These are phyloP conservation scores for Canariomyces notabilis DNA, from an alignment of 2,329 filamentous ascomycete genomes.

Conservation along the genomic window DNA sequence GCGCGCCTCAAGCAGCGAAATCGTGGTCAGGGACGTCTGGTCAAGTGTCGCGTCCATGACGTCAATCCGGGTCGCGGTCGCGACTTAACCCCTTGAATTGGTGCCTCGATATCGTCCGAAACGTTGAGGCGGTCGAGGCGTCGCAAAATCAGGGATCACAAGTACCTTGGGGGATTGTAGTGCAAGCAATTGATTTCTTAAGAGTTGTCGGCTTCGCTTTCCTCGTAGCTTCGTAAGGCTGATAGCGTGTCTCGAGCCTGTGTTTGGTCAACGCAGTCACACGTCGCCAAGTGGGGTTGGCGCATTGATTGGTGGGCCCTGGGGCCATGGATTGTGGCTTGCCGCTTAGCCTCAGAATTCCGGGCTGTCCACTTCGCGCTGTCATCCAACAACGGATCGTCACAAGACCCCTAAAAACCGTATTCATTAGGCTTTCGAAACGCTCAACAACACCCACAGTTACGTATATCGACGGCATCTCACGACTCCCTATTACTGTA, in stretches of 20 bases:
- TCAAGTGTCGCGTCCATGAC: constrained; percentile 38
- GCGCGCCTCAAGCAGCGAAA: constrained; percentile 54
- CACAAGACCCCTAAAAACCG: too few species aligned
- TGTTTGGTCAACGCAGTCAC: not conserved
- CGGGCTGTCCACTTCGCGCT: not conserved
- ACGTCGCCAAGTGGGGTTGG: not conserved
- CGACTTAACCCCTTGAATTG: not conserved
- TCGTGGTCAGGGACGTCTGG: constrained; percentile 49
- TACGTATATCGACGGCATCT: too few species aligned
- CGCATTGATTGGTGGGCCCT: not conserved
- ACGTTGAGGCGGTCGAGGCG: not conserved
- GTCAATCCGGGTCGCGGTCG: not conserved
- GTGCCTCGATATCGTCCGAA: not conserved
- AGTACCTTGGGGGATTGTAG: too few species aligned
- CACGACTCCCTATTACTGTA: too few species aligned
- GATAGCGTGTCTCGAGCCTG: not conserved
- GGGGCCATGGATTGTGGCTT: not conserved
- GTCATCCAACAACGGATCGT: too few species aligned
- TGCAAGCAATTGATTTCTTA: too few species aligned
- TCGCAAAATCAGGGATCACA: too few species aligned
- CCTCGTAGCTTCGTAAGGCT: not conserved
- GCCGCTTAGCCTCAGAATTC: not conserved
- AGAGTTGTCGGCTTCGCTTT: too few species aligned
- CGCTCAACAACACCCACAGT: too few species aligned
- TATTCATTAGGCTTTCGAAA: too few species aligned